Conservation (phyloP, 768 basidiomycete species). For the Leccinellum albellum region DNA sequence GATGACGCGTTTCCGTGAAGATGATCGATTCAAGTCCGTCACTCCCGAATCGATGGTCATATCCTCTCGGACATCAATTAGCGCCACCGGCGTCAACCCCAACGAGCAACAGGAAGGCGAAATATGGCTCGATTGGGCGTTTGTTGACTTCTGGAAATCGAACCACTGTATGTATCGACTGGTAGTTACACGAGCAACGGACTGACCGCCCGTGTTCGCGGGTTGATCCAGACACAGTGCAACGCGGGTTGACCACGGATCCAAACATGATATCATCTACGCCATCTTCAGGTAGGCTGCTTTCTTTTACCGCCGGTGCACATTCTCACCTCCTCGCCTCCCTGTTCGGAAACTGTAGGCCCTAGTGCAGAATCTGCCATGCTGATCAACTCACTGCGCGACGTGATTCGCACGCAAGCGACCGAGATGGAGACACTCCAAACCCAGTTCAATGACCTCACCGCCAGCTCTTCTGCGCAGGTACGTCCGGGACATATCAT, state of each 20-base stretch:
- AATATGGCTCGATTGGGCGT: constrained; percentile 97
- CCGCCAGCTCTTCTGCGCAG: constrained; percentile 37
- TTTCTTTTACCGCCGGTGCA: background rate
- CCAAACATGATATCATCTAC: constrained; percentile 62
- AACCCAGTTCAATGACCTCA: constrained; percentile 46
- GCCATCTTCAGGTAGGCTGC: constrained; percentile 47
- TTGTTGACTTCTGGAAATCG: constrained; percentile 98
- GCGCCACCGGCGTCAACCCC: background rate
- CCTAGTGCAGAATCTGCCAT: constrained; percentile 75
- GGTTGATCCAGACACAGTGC: constrained; percentile 52
- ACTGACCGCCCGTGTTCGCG: background rate
- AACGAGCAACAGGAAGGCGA: constrained; percentile 67
- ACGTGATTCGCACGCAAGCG: constrained; percentile 79
- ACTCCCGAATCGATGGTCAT: constrained; percentile 81
- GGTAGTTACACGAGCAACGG: background rate
- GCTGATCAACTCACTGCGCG: constrained; percentile 79
- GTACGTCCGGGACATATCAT: constrained; percentile 25
- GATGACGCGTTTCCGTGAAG: constrained; percentile 84
- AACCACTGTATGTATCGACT: constrained; percentile 73
- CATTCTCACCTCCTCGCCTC: background rate
- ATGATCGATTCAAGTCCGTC: constrained; percentile 87
- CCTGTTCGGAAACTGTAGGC: constrained; percentile 34
- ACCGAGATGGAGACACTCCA: constrained; percentile 72
- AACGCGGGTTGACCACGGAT: constrained; percentile 66
- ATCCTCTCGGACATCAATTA: constrained; percentile 36